phyloP scores from a whole-genome alignment of 2,329 filamentous ascomycete genomes.

The Diaporthe ampelina region DNA sequence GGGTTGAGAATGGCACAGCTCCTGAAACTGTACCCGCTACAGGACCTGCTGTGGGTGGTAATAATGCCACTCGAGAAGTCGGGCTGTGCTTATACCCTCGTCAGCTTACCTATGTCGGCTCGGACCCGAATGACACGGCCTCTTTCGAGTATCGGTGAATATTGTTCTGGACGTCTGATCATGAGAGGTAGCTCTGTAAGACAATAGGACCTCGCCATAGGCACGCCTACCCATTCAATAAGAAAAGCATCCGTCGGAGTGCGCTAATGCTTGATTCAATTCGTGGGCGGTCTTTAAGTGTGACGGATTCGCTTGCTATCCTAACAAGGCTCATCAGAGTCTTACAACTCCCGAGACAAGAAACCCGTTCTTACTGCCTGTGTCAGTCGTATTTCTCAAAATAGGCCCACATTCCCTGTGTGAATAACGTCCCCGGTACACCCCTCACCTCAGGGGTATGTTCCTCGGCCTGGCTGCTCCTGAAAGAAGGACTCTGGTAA shows the following conservation, averaged over 20 bases:
- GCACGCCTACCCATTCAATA: not conserved
- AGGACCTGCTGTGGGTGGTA: conserved; percentile 18
- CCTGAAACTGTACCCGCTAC: conserved; percentile 40
- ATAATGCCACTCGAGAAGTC: conserved; percentile 8
- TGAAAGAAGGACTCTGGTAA: conserved; percentile 1
- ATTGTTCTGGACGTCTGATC: not conserved
- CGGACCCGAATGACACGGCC: conserved; percentile 15
- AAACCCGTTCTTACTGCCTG: not conserved
- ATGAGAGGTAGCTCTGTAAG: not conserved
- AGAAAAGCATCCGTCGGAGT: not conserved
- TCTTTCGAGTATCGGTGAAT: conserved; percentile 22
- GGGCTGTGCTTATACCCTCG: conserved; percentile 21
- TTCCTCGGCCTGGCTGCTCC: not conserved
- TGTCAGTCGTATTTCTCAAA: not conserved
- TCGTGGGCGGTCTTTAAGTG: not conserved
- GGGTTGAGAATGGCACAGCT: conserved; percentile 44
- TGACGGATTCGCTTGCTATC: not conserved
- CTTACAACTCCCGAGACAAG: not conserved
- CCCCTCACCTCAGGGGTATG: not conserved
- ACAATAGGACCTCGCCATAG: no score
- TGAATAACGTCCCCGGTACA: not conserved
- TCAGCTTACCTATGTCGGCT: conserved; percentile 19
- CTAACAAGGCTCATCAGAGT: not conserved
- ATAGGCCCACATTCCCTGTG: not conserved
- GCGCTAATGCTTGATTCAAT: not conserved